Conservation (phyloP, 148 eudicot genomes). For the Rhododendron vialii region DNA sequence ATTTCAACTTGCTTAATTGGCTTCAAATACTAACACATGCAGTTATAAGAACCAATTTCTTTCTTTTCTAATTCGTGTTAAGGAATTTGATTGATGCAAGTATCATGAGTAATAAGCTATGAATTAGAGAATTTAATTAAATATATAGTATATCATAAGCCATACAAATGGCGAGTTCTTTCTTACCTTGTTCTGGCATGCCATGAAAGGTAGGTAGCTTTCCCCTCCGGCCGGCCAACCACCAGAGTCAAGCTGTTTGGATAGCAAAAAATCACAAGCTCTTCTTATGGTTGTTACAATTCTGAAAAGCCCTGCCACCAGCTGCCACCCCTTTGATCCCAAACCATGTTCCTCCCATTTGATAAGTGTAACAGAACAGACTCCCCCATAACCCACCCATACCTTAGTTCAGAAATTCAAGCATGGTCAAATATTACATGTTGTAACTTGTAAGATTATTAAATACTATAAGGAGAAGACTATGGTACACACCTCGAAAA, state of each 20-base stretch:
- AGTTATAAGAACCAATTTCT: background rate
- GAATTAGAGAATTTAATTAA: background rate
- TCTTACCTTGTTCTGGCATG: slow-evolving; percentile 26
- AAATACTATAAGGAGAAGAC: no score
- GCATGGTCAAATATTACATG: background rate
- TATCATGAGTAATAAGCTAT: background rate
- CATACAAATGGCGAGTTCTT: background rate
- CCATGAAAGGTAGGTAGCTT: slow-evolving; percentile 26
- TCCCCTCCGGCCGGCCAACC: slow-evolving; percentile 40
- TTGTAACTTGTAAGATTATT: background rate
- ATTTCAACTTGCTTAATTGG: background rate
- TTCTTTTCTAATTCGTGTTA: background rate
- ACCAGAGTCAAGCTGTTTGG: slow-evolving; percentile 39
- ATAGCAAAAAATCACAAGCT: slow-evolving; percentile 40
- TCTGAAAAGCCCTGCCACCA: slow-evolving; percentile 25
- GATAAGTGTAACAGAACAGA: slow-evolving; percentile 33
- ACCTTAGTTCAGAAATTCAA: slow-evolving; percentile 15
- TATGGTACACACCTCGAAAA: no score
- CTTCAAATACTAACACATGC: background rate
- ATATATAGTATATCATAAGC: background rate
- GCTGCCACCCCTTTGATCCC: slow-evolving; percentile 35
- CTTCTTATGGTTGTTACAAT: slow-evolving; percentile 23
- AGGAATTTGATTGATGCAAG: background rate
- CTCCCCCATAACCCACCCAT: slow-evolving; percentile 47
- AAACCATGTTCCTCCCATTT: slow-evolving; percentile 37